Percentiles rank a stretch among this genome's conserved stretches.
phyloP scores from a whole-genome alignment of 495 filamentous ascomycete genomes.

The Penicillium alfredii region DNA sequence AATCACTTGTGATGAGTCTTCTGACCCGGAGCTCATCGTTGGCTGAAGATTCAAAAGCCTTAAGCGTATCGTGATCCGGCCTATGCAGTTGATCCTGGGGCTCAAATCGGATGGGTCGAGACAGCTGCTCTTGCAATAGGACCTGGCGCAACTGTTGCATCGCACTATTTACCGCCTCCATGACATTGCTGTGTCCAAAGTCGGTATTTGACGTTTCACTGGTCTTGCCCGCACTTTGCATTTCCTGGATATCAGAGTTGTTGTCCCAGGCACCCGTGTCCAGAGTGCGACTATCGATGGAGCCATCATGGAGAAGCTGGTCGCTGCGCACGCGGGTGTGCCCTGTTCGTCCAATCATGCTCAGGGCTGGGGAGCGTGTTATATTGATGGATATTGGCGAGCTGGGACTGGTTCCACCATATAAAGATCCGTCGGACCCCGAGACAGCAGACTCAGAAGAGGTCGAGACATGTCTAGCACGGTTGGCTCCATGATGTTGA shows the following conservation, averaged over 20 bases:
- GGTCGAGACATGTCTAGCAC: conserved; percentile 6
- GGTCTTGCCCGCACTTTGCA: conserved; percentile 1
- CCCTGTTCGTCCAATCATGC: background rate
- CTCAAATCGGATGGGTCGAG: conserved; percentile 28
- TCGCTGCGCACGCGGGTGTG: conserved; percentile 2
- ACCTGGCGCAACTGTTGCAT: conserved; percentile 29
- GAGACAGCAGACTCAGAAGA: conserved; percentile 19
- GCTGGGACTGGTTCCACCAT: conserved; percentile 3
- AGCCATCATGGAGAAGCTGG: conserved; percentile 2
- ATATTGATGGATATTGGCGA: conserved; percentile 7
- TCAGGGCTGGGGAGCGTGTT: conserved; percentile 1
- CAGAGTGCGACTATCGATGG: conserved; percentile 5
- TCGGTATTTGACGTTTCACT: conserved; percentile 4
- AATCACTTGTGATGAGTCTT: conserved; percentile 28
- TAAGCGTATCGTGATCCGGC: conserved; percentile 20
- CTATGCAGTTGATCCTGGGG: conserved; percentile 26
- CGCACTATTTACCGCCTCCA: conserved; percentile 23
- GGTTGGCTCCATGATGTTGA: background rate
- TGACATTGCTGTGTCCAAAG: conserved; percentile 12
- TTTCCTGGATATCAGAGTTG: conserved; percentile 3
- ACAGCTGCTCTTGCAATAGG: conserved; percentile 23
- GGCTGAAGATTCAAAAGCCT: conserved; percentile 18
- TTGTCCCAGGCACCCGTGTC: conserved; percentile 5
- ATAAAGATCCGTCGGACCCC: conserved; percentile 14
- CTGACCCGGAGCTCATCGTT: conserved; percentile 22